phyloP scores from a whole-genome alignment of 306 rosid species.

The Cicer cuneatum region DNA sequence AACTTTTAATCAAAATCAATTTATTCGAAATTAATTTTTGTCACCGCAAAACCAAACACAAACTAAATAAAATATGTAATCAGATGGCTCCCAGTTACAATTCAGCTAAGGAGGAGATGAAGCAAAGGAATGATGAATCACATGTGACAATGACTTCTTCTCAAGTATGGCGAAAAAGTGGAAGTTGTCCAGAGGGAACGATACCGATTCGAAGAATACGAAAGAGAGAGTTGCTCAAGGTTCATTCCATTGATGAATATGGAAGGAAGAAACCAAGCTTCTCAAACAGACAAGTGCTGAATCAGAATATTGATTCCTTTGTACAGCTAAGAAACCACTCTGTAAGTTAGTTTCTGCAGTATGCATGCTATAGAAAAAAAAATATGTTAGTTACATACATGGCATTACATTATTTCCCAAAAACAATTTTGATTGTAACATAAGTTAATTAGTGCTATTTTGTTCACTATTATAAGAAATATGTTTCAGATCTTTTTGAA shows the following conservation, averaged over 20 bases:
- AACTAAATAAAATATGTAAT: neutral
- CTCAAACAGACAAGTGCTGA: slow-evolving; percentile 28
- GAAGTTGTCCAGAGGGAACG: slow-evolving; percentile 73
- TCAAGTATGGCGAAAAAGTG: slow-evolving; percentile 75
- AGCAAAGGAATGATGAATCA: slow-evolving; percentile 42
- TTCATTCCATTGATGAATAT: slow-evolving; percentile 54
- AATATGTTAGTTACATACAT: neutral
- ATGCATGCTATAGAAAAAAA: neutral
- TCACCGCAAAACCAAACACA: neutral
- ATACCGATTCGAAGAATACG: slow-evolving; percentile 66
- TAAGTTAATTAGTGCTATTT: too few species aligned
- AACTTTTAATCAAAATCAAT: neutral
- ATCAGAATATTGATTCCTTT: slow-evolving; percentile 34
- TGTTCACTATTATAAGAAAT: too few species aligned
- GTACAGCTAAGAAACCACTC: slow-evolving; percentile 54
- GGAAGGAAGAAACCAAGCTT: slow-evolving; percentile 62
- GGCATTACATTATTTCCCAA: neutral
- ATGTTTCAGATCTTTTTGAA: too few species aligned
- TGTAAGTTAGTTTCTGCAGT: slow-evolving; percentile 44
- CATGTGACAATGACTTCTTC: slow-evolving; percentile 43
- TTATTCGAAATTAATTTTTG: neutral
- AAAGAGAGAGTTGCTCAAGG: slow-evolving; percentile 51
- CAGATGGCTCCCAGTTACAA: slow-evolving; percentile 64
- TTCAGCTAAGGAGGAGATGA: slow-evolving; percentile 45
- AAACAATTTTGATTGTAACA: neutral